Base-by-base conservation (phyloP, 345 rosid species). In the Excoecaria agallocha region DNA sequence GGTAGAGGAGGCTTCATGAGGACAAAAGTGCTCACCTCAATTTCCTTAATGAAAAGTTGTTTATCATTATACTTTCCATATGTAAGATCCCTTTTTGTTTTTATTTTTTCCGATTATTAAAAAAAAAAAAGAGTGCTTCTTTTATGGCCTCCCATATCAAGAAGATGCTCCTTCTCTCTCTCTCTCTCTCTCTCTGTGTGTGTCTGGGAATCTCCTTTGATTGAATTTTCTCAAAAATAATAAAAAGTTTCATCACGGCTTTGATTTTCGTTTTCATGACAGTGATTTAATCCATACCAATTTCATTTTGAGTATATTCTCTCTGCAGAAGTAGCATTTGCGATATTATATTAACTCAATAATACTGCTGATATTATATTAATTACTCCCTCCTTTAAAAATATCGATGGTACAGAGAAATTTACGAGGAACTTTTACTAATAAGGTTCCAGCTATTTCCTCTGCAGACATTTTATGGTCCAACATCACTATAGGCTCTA, bases 21-120 rank as follows among this genome's bases (percentile, higher is more conserved):
- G 87, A 86, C 89, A 86, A 88, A 88, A 88, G 88, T 74, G 80
- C 73, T 79, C 72, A n/a, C n/a, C n/a, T n/a, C n/a, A n/a, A n/a
- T n/a, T n/a, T n/a, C n/a, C n/a, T n/a, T n/a, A n/a, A n/a, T n/a
- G n/a, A n/a, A n/a, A n/a, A n/a, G 89, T 83, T 73, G 76, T 76
- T 49, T 71, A 84, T 88, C 80, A 83, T 83, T 88, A 82, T 74
- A 81, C 87, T 82, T 82, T 85, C 57, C 75, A 79, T 25, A 19
- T 1, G 48, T n/a, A n/a, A n/a, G n/a, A n/a, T n/a, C n/a, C n/a
- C n/a, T 8, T 12, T 48, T 25, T 74, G 56, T 73, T 56, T 39
- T 55, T 66, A 15, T 38, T 45, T 54, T 38, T 67, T 71, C 41
- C 49, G 71, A n/a, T 19, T 19, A 55, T 30, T 30, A 65, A 70